Base-by-base conservation (phyloP, 140 eudicot genomes). In the Anethum foeniculum region DNA sequence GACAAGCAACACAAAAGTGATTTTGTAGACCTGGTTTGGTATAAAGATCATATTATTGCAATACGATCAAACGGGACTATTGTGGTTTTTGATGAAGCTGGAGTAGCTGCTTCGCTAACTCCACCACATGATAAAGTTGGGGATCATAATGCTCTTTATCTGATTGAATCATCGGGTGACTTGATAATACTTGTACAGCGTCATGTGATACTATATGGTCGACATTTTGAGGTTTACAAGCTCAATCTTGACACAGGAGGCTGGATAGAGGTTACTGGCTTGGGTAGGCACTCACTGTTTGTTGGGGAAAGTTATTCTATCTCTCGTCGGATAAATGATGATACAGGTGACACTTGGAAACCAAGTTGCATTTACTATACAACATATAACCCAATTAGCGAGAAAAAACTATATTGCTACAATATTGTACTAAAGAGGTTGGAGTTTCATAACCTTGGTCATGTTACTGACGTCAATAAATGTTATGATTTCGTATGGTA, bases 381-480 rank as follows among this genome's bases (percentile, higher is more conserved):
- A 4, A 68, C 74, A 3, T 68, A 68, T 15, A 68, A 68, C 23
- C 74, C 74, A 34, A 68, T 68, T 68, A 68, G 74, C 19, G 74
- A 68, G 74, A 30, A 68, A 34, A 68, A 68, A 18, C 44, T 68
- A 68, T 34, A 28, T 32, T 34, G 74, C n/a, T 68, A 68, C 44
- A 68, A 32, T 32, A 68, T 34, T 16, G 19, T 68, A 32, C 21
- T 4, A 23, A 68, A 34, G 44, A 30, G n/a, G n/a, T 28, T 68
- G 74, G 74, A 68, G 44, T 68, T 30, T 32, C 74, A 68, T 68
- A 23, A 68, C 74, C 74, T 68, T 68, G 74, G 74, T 68, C 74
- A 68, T 68, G 74, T 68, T 28, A 21, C 44, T 68, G 74, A 68
- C 5, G 41, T 68, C 41, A 68, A 32, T 28, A 68, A 34, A 68